Evolutionary conservation across 1,284 basidiomycete species (phyloP), one percentile per base, ranked within the genome.

Genomic region (Amylostereum areolatum): DNA sequence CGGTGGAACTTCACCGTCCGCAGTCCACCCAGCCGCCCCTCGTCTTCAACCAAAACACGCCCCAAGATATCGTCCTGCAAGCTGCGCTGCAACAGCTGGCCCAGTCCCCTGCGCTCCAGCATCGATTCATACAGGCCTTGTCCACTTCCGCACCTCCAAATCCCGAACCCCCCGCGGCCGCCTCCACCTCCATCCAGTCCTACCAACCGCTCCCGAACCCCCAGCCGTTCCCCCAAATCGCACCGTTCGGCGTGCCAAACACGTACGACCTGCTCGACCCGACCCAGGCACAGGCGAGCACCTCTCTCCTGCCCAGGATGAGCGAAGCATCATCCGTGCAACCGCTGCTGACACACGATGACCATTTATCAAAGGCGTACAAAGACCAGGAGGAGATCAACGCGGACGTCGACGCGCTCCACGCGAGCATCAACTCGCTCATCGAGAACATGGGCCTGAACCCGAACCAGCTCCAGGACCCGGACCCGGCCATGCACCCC

Each of bases 361-460:
- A 63, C 3, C 63, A 67, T 42, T 61, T 85, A 11, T 71, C 83
- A 41, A 78, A 78, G 54, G 70, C 77, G 2, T 88, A 86, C 69
- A 75, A 74, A 42, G 75, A 76, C 45, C 73, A 88, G 0, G 62
- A 77, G 28, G 84, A 83, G 51, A 85, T 92, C 43, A 80, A 83
- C 47, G 73, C 74, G 42, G 86, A 91, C 50, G 85, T 92, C 29
- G 81, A 86, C 53, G 75, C 79, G 40, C 68, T 93, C 47, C 82
- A 89, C 57, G 73, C 71, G 34, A 83, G 79, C 55, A 85, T 94
- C 54, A 80, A 90, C 52, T 78, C 78, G 9, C 72, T 93, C 35
- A 85, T 92, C 42, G 74, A 83, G 58, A 78, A 76, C 47, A 75
- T 89, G 50, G 87, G 87, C 2, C 68, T 90, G 35, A 83, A 85